A percentile compares a stretch with the other conserved stretches of the same genome.
Conservation (phyloP, 1,284 basidiomycete species). For the Naganishia liquefaciens region DNA sequence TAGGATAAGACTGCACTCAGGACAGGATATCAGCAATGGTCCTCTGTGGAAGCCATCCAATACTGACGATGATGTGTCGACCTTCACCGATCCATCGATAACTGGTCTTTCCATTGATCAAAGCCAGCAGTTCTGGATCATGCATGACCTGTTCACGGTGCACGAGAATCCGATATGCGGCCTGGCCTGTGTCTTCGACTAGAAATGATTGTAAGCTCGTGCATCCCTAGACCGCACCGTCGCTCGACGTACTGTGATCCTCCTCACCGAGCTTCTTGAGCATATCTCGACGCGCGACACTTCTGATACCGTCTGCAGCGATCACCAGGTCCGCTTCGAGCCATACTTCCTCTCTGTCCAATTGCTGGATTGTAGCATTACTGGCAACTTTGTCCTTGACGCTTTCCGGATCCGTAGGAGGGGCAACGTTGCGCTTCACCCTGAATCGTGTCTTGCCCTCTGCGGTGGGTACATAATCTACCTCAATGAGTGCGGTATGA, state of each 20-base stretch:
- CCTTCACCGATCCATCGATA: conserved; percentile 53
- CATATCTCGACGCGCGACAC: conserved; percentile 45
- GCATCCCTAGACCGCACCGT: background rate
- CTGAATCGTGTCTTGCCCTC: conserved; percentile 40
- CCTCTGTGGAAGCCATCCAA: background rate
- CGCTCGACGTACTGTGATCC: conserved; percentile 41
- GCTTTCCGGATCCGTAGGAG: conserved; percentile 23
- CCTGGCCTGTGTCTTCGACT: conserved; percentile 53
- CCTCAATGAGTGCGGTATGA: conserved; percentile 42
- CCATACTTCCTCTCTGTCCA: conserved; percentile 39
- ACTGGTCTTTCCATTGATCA: conserved; percentile 46
- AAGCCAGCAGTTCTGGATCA: conserved; percentile 50
- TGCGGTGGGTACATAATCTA: conserved; percentile 41
- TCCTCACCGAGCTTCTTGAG: conserved; percentile 44
- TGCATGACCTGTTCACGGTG: conserved; percentile 44
- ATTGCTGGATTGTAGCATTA: conserved; percentile 13
- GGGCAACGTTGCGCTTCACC: conserved; percentile 31
- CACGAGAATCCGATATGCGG: conserved; percentile 53
- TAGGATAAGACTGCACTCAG: conserved; percentile 47
- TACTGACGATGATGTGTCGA: conserved; percentile 50
- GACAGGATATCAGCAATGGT: background rate
- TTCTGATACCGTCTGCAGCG: conserved; percentile 53
- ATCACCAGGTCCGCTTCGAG: conserved; percentile 50
- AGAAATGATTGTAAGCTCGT: background rate
- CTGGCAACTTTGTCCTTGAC: conserved; percentile 3